phyloP scores from a whole-genome alignment of 768 basidiomycete species.

The Ephemerocybe angulata region DNA sequence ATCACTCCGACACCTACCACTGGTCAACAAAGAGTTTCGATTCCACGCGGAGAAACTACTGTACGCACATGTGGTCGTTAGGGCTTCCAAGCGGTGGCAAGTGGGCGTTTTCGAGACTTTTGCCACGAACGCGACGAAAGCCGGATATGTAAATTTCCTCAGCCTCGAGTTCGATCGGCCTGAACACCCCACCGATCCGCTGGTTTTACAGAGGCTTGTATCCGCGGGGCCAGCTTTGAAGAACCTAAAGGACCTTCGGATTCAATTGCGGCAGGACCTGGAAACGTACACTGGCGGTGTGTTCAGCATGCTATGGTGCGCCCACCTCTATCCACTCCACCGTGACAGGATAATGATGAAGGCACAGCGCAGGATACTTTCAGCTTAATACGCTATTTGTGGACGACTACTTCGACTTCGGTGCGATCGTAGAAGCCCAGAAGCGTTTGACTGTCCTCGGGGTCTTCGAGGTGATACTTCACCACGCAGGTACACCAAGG shows the following conservation, averaged over 20 bases:
- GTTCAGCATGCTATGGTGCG: background rate
- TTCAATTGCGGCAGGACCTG: background rate
- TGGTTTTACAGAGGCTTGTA: background rate
- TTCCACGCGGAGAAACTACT: background rate
- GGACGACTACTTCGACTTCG: background rate
- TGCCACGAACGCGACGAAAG: background rate
- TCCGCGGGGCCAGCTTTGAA: background rate
- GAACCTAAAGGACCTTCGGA: background rate
- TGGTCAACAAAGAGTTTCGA: background rate
- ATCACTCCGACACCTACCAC: background rate
- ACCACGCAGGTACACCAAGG: background rate
- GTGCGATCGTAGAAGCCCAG: background rate
- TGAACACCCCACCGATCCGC: background rate
- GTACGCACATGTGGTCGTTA: background rate
- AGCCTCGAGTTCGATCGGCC: background rate
- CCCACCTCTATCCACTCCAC: background rate
- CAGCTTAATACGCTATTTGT: background rate
- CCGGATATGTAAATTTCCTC: background rate
- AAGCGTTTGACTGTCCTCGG: background rate
- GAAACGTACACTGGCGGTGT: background rate
- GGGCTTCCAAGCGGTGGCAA: background rate
- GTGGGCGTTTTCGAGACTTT: background rate
- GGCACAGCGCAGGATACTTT: background rate
- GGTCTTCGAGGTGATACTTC: background rate
- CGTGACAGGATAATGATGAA: background rate